Evolutionary conservation across 1,284 basidiomycete genomes (phyloP).

Genomic region (Cystobasidiaceae sp.): DNA sequence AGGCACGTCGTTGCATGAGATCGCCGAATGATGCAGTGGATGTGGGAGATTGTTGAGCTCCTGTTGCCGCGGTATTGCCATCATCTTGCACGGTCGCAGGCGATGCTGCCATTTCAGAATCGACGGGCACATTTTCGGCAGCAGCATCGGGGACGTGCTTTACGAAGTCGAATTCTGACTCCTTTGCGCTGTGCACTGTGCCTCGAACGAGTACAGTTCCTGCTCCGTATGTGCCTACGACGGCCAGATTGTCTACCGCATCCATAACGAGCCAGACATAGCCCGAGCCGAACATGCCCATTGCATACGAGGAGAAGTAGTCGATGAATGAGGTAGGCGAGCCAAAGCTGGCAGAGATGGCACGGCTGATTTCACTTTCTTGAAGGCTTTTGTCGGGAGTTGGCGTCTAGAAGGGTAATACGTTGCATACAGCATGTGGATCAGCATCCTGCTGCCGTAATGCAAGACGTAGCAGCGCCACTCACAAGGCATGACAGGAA

Average conservation of each 20-base stretch:
- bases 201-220: constrained; percentile 74
- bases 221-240: constrained; percentile 79
- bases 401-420: constrained; percentile 4
- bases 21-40: too few relatives aligned
- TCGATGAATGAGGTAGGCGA: constrained; percentile 67
- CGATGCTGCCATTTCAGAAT: background rate
- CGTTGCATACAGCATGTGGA: too few relatives aligned
- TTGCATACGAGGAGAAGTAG: constrained; percentile 66
- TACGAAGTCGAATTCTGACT: background rate
- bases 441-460: too few relatives aligned
- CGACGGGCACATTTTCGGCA: background rate
- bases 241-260: constrained; percentile 55
- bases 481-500: constrained; percentile 80
- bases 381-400: background rate
- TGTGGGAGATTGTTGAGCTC: too few relatives aligned
- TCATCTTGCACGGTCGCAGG: too few relatives aligned
- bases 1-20: too few relatives aligned
- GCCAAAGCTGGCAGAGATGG: constrained; percentile 56
- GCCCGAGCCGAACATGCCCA: constrained; percentile 70
- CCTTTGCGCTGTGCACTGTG: constrained; percentile 43
- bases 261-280: constrained; percentile 84
- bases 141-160: background rate
- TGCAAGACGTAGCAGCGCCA: constrained; percentile 39
- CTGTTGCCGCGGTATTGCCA: too few relatives aligned
- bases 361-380: background rate